Evolutionary conservation across 768 basidiomycete genomes (phyloP), one percentile per base, ranked within the genome.

Genomic region (Cubamyces sp.): DNA sequence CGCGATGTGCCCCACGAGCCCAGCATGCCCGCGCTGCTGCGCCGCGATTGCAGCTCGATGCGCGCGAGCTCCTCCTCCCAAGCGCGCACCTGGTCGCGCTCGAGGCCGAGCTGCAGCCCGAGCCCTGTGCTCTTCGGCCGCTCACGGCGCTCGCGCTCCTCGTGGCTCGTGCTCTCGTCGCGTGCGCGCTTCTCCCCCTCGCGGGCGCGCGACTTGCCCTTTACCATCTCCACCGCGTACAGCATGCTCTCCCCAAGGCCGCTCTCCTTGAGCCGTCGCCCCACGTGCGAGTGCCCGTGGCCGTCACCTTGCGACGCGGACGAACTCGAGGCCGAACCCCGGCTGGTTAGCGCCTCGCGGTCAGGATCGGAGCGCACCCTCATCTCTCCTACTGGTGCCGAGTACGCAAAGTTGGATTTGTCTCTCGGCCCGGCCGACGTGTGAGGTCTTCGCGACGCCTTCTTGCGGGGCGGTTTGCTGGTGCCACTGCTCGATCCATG

Each of bases 31-130:
- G 68, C 73, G 49, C 75, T 81, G 55, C 72, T 76, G 59, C 76
- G 72, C 56, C 64, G 53, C 82, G 82, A 74, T 84, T 88, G 73
- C 76, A 77, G 66, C 74, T 91, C 90, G 66, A 92, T 90, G 63
- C 83, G 80, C 62, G 80, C 84, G 47, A 91, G 79, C 77, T 92
- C 90, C 71, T 84, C 85, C 73, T 92, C 91, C 91, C 91, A 93
- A 65, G 87, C 91, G 43, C 71, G 70, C 41, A 74, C 67, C 11
- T 69, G 61, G 45, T 70, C 71, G 42, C 40, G 40, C 57, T 42
- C 57, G 25, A 65, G 50, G 42, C 45, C 51, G 37, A 61, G 49
- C 42, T 53, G 42, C 55, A 57, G 55, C 47, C 60, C 63, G 11
- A 55, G 54, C 16, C 57, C 60, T 26, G 64, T 37, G 30, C 28